phyloP scores from a whole-genome alignment of 176 grass and related monocot genomes.

The Hsuehochloa calcarea region DNA sequence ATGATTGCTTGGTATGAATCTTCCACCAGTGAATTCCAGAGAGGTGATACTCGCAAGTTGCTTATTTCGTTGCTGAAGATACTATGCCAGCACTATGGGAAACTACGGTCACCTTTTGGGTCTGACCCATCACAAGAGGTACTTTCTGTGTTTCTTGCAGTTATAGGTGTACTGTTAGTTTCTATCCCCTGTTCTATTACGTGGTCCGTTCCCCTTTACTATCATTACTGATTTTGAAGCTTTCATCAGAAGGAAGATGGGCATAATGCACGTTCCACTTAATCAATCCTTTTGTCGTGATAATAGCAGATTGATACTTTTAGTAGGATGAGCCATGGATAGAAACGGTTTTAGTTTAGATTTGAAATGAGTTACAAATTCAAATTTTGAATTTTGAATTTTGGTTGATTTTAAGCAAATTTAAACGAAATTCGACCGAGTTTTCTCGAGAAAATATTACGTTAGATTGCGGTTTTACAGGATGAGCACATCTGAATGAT shows the following conservation, averaged over 20 bases:
- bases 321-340: background rate
- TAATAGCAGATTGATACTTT: background rate
- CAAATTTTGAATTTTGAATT: no score
- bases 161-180: conserved; percentile 3
- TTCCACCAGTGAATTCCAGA: conserved; percentile 49
- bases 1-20: conserved; percentile 61
- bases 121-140: conserved; percentile 87
- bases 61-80: conserved; percentile 94
- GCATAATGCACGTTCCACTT: background rate
- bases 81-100: conserved; percentile 88
- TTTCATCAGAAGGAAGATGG: background rate
- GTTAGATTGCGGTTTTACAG: no score
- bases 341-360: no score
- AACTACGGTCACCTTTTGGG: conserved; percentile 90
- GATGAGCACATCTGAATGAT: background rate
- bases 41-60: conserved; percentile 65
- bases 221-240: background rate
- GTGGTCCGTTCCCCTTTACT: background rate
- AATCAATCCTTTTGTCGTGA: conserved; percentile 7
- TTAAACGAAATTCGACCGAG: no score
- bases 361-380: no score
- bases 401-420: no score
- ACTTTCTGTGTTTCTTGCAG: conserved; percentile 15
- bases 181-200: background rate
- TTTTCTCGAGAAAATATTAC: no score